Evolutionary conservation across 1,284 basidiomycete genomes (phyloP).

Genomic region (Ustilago vetiveriae): DNA sequence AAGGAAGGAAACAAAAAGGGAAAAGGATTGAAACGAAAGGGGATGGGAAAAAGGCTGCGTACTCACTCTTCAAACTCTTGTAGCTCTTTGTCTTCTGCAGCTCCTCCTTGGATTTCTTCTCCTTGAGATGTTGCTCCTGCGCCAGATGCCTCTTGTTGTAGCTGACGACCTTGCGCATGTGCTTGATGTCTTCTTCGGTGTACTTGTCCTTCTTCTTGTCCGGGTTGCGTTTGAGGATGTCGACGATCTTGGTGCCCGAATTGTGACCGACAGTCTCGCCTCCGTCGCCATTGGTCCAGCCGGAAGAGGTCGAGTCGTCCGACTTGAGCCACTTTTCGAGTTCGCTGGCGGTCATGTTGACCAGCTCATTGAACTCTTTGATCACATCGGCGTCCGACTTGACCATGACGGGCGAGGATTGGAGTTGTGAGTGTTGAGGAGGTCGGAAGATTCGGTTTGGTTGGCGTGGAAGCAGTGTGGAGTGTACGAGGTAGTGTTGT

Average conservation of each 20-base stretch:
- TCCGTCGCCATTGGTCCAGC: slow-evolving; percentile 53
- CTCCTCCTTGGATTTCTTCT: slow-evolving; percentile 55
- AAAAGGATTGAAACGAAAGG: slow-evolving; percentile 19
- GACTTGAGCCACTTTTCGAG: slow-evolving; percentile 64
- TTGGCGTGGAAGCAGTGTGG: too few species aligned
- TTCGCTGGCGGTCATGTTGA: slow-evolving; percentile 65
- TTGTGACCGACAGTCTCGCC: slow-evolving; percentile 62
- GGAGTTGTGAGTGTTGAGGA: not conserved
- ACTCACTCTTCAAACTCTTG: slow-evolving; percentile 56
- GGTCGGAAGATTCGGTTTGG: not conserved
- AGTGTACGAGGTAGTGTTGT: not conserved
- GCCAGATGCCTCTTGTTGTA: slow-evolving; percentile 66
- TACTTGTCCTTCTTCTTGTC: slow-evolving; percentile 60
- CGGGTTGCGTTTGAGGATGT: slow-evolving; percentile 66
- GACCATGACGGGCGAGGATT: slow-evolving; percentile 37
- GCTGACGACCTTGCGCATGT: slow-evolving; percentile 66
- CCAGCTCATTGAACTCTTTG: slow-evolving; percentile 60
- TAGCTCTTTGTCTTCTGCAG: slow-evolving; percentile 57
- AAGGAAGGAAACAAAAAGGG: too few species aligned
- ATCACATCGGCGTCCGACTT: slow-evolving; percentile 54
- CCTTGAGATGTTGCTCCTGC: slow-evolving; percentile 58
- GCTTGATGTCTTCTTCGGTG: slow-evolving; percentile 61
- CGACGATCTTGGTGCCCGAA: slow-evolving; percentile 57
- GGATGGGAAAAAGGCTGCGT: not conserved
- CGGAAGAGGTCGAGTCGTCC: slow-evolving; percentile 47